Percentiles rank a stretch among this genome's conserved stretches.
phyloP scores from a whole-genome alignment of 169 alveolate species.

The Plasmodium knowlesi region DNA sequence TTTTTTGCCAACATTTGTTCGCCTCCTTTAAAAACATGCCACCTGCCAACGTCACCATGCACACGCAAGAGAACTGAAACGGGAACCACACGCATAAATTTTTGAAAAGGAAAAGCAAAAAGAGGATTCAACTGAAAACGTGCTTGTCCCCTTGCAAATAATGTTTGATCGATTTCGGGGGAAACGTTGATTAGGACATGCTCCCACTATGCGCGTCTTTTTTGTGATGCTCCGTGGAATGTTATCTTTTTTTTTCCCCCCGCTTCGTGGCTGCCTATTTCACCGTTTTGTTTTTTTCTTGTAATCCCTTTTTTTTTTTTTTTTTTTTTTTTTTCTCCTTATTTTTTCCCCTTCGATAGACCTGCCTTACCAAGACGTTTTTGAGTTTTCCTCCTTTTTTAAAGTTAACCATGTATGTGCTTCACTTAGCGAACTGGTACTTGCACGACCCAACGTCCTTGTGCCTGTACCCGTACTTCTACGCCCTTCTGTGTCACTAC shows the following conservation, averaged over 20 bases:
- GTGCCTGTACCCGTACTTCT: not conserved
- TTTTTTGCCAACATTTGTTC: not conserved
- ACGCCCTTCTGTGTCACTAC: not conserved
- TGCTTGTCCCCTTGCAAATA: not conserved
- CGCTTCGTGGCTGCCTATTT: not conserved
- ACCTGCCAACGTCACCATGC: not conserved
- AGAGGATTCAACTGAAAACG: not conserved
- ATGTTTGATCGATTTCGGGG: not conserved
- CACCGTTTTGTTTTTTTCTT: not conserved
- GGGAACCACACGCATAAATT: not conserved
- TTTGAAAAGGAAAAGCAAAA: not conserved
- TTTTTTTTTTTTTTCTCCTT: not conserved
- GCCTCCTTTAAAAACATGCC: not conserved
- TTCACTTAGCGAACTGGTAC: not conserved
- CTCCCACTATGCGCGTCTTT: not conserved
- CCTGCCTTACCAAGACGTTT: not conserved
- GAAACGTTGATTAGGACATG: not conserved
- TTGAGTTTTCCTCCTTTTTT: not conserved
- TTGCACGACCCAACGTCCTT: not conserved
- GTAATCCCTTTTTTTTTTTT: not conserved
- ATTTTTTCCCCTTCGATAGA: not conserved
- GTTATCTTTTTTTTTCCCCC: not conserved
- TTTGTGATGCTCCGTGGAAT: not conserved
- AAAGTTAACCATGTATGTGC: not conserved
- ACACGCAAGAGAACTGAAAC: not conserved